Base-by-base conservation (phyloP, 108 stramenopile species). In the Fragilaria radians region DNA sequence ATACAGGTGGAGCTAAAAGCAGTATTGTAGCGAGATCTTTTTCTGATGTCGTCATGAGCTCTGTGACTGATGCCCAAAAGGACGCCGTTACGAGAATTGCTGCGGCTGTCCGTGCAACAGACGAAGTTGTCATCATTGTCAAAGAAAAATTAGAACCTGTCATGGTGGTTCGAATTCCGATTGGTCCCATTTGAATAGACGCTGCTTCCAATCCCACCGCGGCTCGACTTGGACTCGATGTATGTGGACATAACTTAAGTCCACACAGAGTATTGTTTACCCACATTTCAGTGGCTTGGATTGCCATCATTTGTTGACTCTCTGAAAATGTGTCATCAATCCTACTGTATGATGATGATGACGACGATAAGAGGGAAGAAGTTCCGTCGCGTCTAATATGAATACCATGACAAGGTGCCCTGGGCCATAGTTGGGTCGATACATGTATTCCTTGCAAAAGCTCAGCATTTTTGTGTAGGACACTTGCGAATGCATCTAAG, bases 221-320 rank as follows among this genome's bases (percentile, higher is more conserved):
- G 34, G 79, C 74, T 33, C 72, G 62, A 23, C 52, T 22, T 4
- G 66, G 60, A 27, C 74, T 75, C 31, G 68, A 60, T 24, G 79
- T 80, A 59, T 80, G 76, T 1, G 79, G 79, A 46, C 79, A 80
- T n/a, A 80, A 62, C 28, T 51, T 46, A 31, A 73, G 69, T 36
- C 63, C 54, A 53, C 75, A 72, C 26, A 76, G 62, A 23, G 63
- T 73, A 28, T 76, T 51, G n/a, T 72, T 50, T n/a, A 80, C 63
- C 79, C 79, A 80, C 11, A 51, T 34, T 51, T 69, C 50, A 0
- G 78, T 79, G 28, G 54, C 54, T 2, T 33, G 4, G 19, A 34
- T 21, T 5, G 68, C 68, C 30, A 4, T 32, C 19, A 14, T 51
- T 55, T 14, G 36, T 11, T 42, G 36, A 42, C 14, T 42, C 36